Conservation (phyloP, 495 filamentous ascomycete species). For the Cairneyella variabilis region DNA sequence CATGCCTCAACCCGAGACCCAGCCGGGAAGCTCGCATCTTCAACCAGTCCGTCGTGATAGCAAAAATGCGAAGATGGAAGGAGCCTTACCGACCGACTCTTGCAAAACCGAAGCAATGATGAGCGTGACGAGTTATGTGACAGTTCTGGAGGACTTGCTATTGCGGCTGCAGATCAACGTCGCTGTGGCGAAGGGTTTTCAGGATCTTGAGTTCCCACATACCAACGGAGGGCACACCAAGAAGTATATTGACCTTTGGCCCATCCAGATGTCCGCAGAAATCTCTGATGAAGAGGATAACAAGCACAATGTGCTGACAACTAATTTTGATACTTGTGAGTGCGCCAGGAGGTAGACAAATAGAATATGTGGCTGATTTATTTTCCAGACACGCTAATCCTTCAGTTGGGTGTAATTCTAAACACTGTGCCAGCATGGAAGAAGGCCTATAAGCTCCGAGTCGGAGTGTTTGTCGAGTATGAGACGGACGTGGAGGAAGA, state of each 20-base stretch:
- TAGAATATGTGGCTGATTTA: neutral
- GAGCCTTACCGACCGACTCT: slow-evolving; percentile 54
- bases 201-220: slow-evolving; percentile 66
- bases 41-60: slow-evolving; percentile 37
- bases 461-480: slow-evolving; percentile 85
- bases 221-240: slow-evolving; percentile 47
- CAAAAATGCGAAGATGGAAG: slow-evolving; percentile 23
- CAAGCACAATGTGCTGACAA: slow-evolving; percentile 69
- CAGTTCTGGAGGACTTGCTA: slow-evolving; percentile 77
- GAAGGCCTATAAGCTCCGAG: slow-evolving; percentile 67
- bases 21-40: slow-evolving; percentile 15
- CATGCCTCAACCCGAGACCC: slow-evolving; percentile 23
- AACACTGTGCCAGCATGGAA: slow-evolving; percentile 83
- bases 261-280: slow-evolving; percentile 80
- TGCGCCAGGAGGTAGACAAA: neutral
- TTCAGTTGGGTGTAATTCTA: slow-evolving; percentile 82
- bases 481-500: slow-evolving; percentile 83
- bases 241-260: slow-evolving; percentile 86
- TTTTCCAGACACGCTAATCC: slow-evolving; percentile 65
- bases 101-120: slow-evolving; percentile 60
- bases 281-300: slow-evolving; percentile 55
- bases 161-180: slow-evolving; percentile 80
- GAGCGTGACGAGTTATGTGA: slow-evolving; percentile 67
- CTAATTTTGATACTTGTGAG: slow-evolving; percentile 83
- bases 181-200: slow-evolving; percentile 79